phyloP scores from a whole-genome alignment of 2,329 filamentous ascomycete genomes.

The Lachnellula cervina region DNA sequence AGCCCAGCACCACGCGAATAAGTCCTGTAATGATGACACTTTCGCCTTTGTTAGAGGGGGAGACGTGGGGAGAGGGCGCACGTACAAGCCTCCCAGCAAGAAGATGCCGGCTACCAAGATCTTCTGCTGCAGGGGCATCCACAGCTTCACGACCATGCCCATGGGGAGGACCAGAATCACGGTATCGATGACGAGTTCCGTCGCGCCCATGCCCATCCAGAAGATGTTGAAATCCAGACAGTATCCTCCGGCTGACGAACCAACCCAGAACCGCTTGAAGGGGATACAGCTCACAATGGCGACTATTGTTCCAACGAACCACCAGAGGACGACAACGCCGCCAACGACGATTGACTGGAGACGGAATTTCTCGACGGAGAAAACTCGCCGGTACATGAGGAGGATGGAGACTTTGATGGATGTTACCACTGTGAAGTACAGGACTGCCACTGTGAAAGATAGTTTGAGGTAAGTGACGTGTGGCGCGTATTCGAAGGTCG shows the following conservation, averaged over 20 bases:
- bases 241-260: background rate
- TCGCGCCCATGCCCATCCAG: slow-evolving; percentile 1
- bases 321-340: background rate
- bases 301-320: background rate
- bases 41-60: background rate
- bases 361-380: background rate
- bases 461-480: background rate
- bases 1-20: slow-evolving; percentile 8
- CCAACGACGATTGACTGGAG: background rate
- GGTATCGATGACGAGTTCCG: background rate
- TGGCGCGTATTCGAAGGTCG: background rate
- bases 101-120: background rate
- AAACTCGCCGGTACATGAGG: slow-evolving; percentile 2
- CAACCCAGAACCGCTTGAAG: background rate
- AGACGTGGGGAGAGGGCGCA: background rate
- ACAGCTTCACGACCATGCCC: background rate
- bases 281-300: background rate
- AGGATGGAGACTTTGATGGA: slow-evolving; percentile 2
- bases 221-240: slow-evolving; percentile 1
- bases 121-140: background rate
- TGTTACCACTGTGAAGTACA: background rate
- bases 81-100: slow-evolving; percentile 4
- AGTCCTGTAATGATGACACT: slow-evolving; percentile 12
- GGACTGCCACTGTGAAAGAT: background rate
- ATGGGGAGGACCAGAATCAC: background rate